Base-by-base conservation (phyloP, 164 flowering plant species). In the Kalanchoe fedtschenkoi region DNA sequence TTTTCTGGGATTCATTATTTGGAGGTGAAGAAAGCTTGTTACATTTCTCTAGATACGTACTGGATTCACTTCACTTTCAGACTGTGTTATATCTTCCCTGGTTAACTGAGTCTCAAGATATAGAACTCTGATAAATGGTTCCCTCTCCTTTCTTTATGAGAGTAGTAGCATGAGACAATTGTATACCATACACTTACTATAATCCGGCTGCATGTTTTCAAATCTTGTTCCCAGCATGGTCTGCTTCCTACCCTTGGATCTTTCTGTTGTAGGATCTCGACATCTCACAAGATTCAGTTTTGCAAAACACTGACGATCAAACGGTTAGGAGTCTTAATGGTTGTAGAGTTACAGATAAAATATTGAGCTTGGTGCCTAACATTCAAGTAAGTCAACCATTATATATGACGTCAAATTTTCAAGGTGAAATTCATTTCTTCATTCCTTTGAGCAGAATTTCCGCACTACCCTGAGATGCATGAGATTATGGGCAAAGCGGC, bases 251-350 rank as follows among this genome's bases (percentile, higher is more conserved):
- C 17, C 26, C 14, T 34, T 54, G 34, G 29, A 22, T 63, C 34
- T 8, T 32, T 62, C 24, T 75, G 64, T 55, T 66, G 58, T 74
- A 91, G 96, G 92, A 89, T 67, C 71, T 87, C 69, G 97, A 91
- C 78, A 69, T 91, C 62, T 91, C 95, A 24, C 88, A 89, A 69
- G 95, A 85, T 44, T 83, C 86, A 32, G 83, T 89, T 65, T 71
- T 89, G 29, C 91, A 83, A 59, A 81, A 83, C 75, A 77, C 81
- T 6, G 97, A 89, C 76, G 96, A 89, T 17, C 87, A 82, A 67
- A 87, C 96, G 34, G 95, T 89, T 76, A 87, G 95, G 56, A 91
- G 96, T 80, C 95, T 89, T 44, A 89, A 89, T 81, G 97, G 96
- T 34, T 91, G 97, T 66, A 73, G 95, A 72, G 97, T 91, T 37